phyloP scores from a whole-genome alignment of 345 rosid species.

The Dovyalis caffra region DNA sequence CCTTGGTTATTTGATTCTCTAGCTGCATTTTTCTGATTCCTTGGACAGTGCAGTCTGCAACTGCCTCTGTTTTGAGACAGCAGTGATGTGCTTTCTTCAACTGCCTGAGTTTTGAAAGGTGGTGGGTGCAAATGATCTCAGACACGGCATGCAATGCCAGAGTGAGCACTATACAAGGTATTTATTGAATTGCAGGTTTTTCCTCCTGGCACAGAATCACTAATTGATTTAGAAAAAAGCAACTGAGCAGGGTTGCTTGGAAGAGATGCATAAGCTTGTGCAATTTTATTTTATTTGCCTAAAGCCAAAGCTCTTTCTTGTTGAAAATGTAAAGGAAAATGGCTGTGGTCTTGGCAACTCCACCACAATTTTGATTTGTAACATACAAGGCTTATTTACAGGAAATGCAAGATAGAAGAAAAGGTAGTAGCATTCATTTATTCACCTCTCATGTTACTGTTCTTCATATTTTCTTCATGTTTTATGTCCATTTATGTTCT shows the following conservation, averaged over 20 bases:
- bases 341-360: constrained; percentile 26
- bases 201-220: constrained; percentile 6
- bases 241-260: constrained; percentile 10
- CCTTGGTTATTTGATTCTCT: constrained; percentile 8
- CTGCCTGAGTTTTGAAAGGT: neutral
- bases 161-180: neutral
- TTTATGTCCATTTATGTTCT: neutral
- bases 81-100: neutral
- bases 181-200: neutral
- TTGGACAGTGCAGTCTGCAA: constrained; percentile 5
- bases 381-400: constrained; percentile 42
- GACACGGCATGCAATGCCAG: neutral
- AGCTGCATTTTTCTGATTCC: constrained; percentile 18
- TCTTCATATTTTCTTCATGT: constrained; percentile 10
- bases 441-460: constrained; percentile 22
- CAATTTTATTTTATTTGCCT: constrained; percentile 19
- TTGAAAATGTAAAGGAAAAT: constrained; percentile 33
- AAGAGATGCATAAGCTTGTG: constrained; percentile 25
- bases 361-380: constrained; percentile 58
- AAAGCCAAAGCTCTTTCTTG: constrained; percentile 24
- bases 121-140: neutral
- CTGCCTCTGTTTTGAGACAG: neutral
- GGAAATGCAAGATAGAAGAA: constrained; percentile 42
- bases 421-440: constrained; percentile 34
- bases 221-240: constrained; percentile 31